Evolutionary conservation across 78 protist species (phyloP), one percentile per base, ranked within the genome.

Genomic region (Chrysochromulina parva): DNA sequence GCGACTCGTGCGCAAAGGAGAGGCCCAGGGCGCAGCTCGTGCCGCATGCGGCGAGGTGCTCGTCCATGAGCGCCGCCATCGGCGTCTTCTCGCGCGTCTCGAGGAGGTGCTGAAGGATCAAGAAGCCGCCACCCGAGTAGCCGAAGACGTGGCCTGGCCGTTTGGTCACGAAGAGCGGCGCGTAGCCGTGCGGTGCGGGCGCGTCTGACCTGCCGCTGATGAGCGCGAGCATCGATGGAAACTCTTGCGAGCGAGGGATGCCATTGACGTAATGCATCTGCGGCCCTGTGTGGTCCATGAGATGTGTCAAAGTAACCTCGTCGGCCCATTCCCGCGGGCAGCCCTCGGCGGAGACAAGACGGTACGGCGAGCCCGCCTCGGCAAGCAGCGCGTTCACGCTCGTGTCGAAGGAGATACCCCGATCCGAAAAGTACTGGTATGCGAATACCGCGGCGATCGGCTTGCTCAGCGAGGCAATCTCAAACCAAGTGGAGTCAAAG

Each of bases 201-300:
- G 5, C 16, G n/a, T 69, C 78, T 4, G 6, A 3, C 3, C 26
- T 28, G 48, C 78, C 78, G 13, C 50, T n/a, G 24, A 69, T 5
- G 26, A 69, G 78, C 16, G 38, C 38, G 20, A 38, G 38, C 9
- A 69, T 13, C 38, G 78, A 17, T 19, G 78, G 78, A 28, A 69
- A 69, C 78, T 3, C 26, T 13, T 69, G n/a, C 14, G 38, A 24
- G 13, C 5, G 50, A 5, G 78, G 78, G n/a, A 69, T 17, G 2
- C 78, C 78, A 50, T 69, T 69, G 26, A n/a, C 78, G 50, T 69
- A 69, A 50, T 69, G 78, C 78, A 69, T 69, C 54, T 50, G 50
- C 48, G 28, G 78, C 50, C 78, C 78, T 1, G 78, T 69, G 78
- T 69, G 78, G 78, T 69, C 78, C 52, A 69, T 24, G 50, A 69